Evolutionary conservation across 164 flowering plant species (phyloP).

Genomic region (Chimonanthus praecox): DNA sequence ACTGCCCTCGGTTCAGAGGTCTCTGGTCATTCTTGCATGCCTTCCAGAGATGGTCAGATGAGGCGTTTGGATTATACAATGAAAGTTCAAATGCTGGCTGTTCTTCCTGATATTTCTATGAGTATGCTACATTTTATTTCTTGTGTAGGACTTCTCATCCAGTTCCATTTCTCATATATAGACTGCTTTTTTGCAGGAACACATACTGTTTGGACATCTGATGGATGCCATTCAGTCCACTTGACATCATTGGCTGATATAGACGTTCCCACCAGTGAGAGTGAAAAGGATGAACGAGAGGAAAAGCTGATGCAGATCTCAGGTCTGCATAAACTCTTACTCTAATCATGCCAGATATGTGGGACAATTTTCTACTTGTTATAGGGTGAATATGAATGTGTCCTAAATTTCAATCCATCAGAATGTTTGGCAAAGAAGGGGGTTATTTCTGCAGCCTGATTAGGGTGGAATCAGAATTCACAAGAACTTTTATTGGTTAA

Average conservation of each 20-base stretch:
- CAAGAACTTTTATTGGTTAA: no score
- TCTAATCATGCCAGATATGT: no score
- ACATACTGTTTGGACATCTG: slow-evolving; percentile 71
- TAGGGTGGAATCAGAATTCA: no score
- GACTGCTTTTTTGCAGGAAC: slow-evolving; percentile 38
- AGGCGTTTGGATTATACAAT: slow-evolving; percentile 43
- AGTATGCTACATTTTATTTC: slow-evolving; percentile 30
- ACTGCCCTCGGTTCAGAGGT: slow-evolving; percentile 31
- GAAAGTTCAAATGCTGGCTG: slow-evolving; percentile 63
- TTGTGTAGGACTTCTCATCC: background rate
- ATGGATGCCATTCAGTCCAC: slow-evolving; percentile 64
- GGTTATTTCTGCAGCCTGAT: no score
- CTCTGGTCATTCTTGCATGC: slow-evolving; percentile 1
- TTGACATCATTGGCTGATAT: slow-evolving; percentile 35
- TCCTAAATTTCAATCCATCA: no score
- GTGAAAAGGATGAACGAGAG: slow-evolving; percentile 26
- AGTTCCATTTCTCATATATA: slow-evolving; percentile 7
- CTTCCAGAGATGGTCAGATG: slow-evolving; percentile 24
- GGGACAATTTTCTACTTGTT: no score
- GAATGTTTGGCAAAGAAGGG: no score
- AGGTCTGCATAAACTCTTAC: slow-evolving; percentile 34
- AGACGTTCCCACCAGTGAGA: slow-evolving; percentile 30
- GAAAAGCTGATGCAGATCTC: slow-evolving; percentile 45
- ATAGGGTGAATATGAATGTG: no score
- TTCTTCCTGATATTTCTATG: slow-evolving; percentile 48